phyloP scores from a whole-genome alignment of 345 rosid species.

The Angophora floribunda region DNA sequence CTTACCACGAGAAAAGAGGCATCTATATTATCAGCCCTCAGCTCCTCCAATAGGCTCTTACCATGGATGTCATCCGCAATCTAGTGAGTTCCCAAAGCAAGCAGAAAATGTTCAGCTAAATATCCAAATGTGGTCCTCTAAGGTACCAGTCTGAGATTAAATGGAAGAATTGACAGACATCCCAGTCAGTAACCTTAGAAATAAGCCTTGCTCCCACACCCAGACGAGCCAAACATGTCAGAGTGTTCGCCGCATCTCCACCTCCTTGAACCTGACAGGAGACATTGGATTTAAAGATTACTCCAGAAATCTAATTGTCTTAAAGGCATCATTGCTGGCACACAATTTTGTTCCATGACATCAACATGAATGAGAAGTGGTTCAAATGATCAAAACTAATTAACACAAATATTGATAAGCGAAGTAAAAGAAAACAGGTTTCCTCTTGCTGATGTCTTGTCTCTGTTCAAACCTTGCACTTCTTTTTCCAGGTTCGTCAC shows the following conservation, averaged over 20 bases:
- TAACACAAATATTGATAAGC: neutral
- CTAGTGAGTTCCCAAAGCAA: neutral
- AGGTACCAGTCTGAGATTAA: neutral
- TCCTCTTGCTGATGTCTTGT: neutral
- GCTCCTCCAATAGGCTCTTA: constrained; percentile 16
- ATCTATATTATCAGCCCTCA: constrained; percentile 23
- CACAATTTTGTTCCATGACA: neutral
- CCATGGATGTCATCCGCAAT: constrained; percentile 26
- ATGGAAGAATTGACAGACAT: neutral
- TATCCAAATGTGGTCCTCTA: neutral
- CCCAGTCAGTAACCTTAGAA: constrained; percentile 13
- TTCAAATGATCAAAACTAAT: neutral
- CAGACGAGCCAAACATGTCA: constrained; percentile 32
- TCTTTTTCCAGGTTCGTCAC: neutral
- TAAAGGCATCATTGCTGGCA: neutral
- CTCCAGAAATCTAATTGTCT: neutral
- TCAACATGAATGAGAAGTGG: neutral
- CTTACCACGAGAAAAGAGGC: constrained; percentile 27
- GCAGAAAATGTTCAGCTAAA: neutral
- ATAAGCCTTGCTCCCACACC: constrained; percentile 29
- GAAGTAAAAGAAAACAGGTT: neutral
- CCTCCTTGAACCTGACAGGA: constrained; percentile 27
- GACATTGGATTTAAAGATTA: neutral
- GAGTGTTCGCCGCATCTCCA: constrained; percentile 35
- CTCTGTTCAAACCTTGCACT: neutral